Conservation (phyloP, 2,329 filamentous ascomycete species). For the Ceratocystis destructans region DNA sequence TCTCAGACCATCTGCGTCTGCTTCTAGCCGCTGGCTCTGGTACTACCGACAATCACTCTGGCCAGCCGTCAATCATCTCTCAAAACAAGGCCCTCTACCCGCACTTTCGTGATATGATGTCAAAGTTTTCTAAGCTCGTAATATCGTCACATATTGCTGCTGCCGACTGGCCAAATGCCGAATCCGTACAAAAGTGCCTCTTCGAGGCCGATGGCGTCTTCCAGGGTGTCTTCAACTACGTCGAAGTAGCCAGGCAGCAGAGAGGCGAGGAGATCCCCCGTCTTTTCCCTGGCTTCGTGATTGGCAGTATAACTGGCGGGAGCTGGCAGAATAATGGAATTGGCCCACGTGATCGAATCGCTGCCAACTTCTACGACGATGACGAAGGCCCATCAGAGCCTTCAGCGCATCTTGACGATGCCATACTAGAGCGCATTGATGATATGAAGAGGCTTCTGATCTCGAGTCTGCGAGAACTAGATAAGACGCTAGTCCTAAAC, state of each 20-base stretch:
- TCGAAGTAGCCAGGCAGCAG: constrained; percentile 87
- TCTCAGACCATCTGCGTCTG: constrained; percentile 87
- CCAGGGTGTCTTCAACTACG: constrained; percentile 86
- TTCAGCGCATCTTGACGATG: constrained; percentile 57
- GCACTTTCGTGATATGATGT: constrained; percentile 99
- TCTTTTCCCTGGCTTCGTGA: constrained; percentile 85
- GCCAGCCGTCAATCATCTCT: constrained; percentile 97
- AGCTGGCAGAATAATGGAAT: constrained; percentile 70
- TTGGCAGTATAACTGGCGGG: constrained; percentile 69
- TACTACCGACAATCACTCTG: constrained; percentile 96
- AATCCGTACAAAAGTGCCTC: constrained; percentile 87
- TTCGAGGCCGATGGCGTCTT: constrained; percentile 96
- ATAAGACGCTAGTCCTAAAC: constrained; percentile 63
- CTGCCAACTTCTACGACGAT: constrained; percentile 76
- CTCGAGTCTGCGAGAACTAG: constrained; percentile 73
- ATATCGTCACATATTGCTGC: constrained; percentile 96
- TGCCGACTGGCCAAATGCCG: constrained; percentile 85
- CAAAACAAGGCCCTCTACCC: constrained; percentile 95
- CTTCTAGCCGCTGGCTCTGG: constrained; percentile 91
- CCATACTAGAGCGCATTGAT: constrained; percentile 68
- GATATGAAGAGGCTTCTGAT: constrained; percentile 74
- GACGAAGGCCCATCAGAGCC: constrained; percentile 61
- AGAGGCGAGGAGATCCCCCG: constrained; percentile 84
- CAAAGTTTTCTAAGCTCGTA: constrained; percentile 96
- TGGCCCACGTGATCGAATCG: constrained; percentile 52